Evolutionary conservation across 2,329 filamentous ascomycete species (phyloP).

Genomic region (Cryphonectria naterciae): DNA sequence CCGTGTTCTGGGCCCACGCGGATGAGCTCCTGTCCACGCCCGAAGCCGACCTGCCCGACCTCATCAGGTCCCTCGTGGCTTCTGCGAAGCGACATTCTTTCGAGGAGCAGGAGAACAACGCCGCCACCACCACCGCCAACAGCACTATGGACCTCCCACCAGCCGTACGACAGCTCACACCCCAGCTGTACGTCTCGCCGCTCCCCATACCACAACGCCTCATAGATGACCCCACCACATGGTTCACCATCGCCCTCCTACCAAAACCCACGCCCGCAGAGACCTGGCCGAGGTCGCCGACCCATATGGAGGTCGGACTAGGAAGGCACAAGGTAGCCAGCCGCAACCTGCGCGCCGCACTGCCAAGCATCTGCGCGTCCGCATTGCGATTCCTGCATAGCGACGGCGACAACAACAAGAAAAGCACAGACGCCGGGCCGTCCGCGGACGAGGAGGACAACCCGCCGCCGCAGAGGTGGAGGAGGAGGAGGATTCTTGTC

Average conservation of each 20-base stretch:
- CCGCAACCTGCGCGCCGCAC: slow-evolving; percentile 74
- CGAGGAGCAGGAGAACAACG: neutral
- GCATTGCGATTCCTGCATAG: slow-evolving; percentile 45
- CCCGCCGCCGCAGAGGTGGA: neutral
- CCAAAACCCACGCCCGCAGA: slow-evolving; percentile 50
- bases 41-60: slow-evolving; percentile 65
- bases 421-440: neutral
- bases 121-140: slow-evolving; percentile 19
- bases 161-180: slow-evolving; percentile 24
- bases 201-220: slow-evolving; percentile 19
- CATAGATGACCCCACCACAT: slow-evolving; percentile 1
- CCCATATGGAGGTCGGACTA: slow-evolving; percentile 63
- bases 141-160: slow-evolving; percentile 6
- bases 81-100: slow-evolving; percentile 29
- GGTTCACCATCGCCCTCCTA: slow-evolving; percentile 49
- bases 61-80: slow-evolving; percentile 53
- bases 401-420: slow-evolving; percentile 1
- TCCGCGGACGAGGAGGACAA: neutral
- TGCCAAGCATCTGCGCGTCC: slow-evolving; percentile 66
- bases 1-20: slow-evolving; percentile 77
- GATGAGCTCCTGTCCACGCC: slow-evolving; percentile 61
- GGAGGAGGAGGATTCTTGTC: slow-evolving; percentile 54
- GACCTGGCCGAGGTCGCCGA: slow-evolving; percentile 43
- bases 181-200: slow-evolving; percentile 35
- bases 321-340: slow-evolving; percentile 77